These are phyloP conservation scores for Mariannaea elegans DNA, from an alignment of 2,329 filamentous ascomycete genomes.

Conservation along the genomic window DNA sequence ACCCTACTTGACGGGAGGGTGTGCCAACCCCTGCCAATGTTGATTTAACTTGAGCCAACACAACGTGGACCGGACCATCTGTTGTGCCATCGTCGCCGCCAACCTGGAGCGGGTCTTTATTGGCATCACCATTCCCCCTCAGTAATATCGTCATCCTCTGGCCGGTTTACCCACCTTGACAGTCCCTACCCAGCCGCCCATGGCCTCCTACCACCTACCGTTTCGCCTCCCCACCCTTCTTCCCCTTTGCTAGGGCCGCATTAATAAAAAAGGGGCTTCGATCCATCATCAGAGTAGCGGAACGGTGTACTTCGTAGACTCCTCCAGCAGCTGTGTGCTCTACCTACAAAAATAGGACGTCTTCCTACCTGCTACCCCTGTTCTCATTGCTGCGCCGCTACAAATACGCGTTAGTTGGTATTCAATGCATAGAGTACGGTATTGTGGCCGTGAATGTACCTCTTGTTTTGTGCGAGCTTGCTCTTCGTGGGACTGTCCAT, in stretches of 20 bases:
- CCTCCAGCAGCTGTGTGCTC: background rate
- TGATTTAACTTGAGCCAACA: slow-evolving; percentile 7
- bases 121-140: slow-evolving; percentile 22
- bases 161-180: slow-evolving; percentile 18
- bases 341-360: background rate
- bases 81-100: slow-evolving; percentile 8
- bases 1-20: slow-evolving; percentile 11
- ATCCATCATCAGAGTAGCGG: background rate
- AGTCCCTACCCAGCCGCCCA: background rate
- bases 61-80: slow-evolving; percentile 2
- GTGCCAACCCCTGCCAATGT: slow-evolving; percentile 8
- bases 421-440: slow-evolving; percentile 2
- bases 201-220: background rate
- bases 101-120: slow-evolving; percentile 14
- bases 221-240: background rate
- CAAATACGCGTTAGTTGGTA: background rate
- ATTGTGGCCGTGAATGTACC: background rate
- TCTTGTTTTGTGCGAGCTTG: background rate
- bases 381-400: background rate
- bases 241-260: background rate
- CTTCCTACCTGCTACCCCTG: background rate
- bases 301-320: background rate
- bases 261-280: background rate
- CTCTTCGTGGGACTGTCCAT: slow-evolving; percentile 5
- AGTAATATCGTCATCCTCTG: slow-evolving; percentile 33